phyloP scores from a whole-genome alignment of 805 yeast genomes.

The Ogataea saltuana region DNA sequence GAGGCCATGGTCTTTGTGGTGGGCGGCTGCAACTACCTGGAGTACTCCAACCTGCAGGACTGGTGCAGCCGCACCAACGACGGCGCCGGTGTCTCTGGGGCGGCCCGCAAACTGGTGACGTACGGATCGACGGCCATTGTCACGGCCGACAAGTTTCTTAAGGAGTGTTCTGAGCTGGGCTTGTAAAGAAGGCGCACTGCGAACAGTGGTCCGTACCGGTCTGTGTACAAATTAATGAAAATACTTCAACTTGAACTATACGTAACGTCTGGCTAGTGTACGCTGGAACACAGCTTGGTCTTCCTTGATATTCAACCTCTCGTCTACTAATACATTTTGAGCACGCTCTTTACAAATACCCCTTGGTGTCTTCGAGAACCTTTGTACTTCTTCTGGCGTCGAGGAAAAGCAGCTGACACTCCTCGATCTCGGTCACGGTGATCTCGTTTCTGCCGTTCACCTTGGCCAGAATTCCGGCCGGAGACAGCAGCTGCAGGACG shows the following conservation, averaged over 20 bases:
- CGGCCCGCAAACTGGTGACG: constrained; percentile 53
- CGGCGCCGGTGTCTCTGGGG: constrained; percentile 21
- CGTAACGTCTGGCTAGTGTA: no score
- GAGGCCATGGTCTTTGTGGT: constrained; percentile 89
- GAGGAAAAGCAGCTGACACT: constrained; percentile 81
- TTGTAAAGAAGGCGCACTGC: no score
- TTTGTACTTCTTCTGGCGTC: constrained; percentile 90
- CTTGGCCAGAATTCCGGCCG: constrained; percentile 80
- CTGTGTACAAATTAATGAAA: no score
- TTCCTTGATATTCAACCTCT: neutral
- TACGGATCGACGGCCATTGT: constrained; percentile 85
- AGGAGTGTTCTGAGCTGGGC: constrained; percentile 58
- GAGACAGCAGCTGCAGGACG: constrained; percentile 87
- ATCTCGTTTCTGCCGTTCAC: constrained; percentile 66
- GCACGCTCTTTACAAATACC: constrained; percentile 32
- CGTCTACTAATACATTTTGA: neutral
- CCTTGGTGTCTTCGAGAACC: constrained; percentile 61
- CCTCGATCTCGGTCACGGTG: constrained; percentile 80
- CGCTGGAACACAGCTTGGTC: neutral
- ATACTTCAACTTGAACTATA: no score
- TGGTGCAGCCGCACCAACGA: constrained; percentile 51
- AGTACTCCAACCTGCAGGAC: constrained; percentile 91
- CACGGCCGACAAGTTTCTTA: constrained; percentile 67
- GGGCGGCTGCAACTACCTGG: constrained; percentile 95
- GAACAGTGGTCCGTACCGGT: no score